Evolutionary conservation across 2,329 filamentous ascomycete genomes (phyloP).

Genomic region (Fusarium fujikuroi): DNA sequence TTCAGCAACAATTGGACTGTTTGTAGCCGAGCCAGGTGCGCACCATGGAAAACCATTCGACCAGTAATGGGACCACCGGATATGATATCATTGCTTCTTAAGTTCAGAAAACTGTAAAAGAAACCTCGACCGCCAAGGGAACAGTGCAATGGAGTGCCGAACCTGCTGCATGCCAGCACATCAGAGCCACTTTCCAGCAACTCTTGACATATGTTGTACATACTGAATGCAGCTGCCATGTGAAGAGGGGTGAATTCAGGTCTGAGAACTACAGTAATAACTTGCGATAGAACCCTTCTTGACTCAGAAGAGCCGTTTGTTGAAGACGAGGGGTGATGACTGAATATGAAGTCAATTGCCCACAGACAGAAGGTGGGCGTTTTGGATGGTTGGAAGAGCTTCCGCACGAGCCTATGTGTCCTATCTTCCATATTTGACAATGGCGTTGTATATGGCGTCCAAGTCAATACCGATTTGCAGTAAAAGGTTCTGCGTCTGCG

Average conservation of each 20-base stretch:
- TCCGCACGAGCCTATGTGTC: background rate
- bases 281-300: background rate
- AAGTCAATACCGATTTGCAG: background rate
- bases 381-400: background rate
- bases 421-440: accelerated
- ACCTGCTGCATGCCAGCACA: background rate
- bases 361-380: background rate
- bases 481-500: background rate
- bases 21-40: background rate
- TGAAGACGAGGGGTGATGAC: background rate
- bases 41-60: background rate
- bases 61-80: background rate
- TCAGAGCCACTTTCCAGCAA: background rate
- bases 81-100: background rate
- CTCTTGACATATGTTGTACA: background rate
- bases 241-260: background rate
- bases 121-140: background rate
- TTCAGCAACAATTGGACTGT: background rate
- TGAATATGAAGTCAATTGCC: background rate
- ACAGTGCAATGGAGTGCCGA: background rate
- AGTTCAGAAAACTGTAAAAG: background rate
- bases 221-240: background rate
- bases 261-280: background rate
- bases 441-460: background rate
- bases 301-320: accelerated